A percentile compares a stretch with the other conserved stretches of the same genome.
phyloP scores from a whole-genome alignment of 768 basidiomycete species.

The Trichaptum fuscoviolaceum region DNA sequence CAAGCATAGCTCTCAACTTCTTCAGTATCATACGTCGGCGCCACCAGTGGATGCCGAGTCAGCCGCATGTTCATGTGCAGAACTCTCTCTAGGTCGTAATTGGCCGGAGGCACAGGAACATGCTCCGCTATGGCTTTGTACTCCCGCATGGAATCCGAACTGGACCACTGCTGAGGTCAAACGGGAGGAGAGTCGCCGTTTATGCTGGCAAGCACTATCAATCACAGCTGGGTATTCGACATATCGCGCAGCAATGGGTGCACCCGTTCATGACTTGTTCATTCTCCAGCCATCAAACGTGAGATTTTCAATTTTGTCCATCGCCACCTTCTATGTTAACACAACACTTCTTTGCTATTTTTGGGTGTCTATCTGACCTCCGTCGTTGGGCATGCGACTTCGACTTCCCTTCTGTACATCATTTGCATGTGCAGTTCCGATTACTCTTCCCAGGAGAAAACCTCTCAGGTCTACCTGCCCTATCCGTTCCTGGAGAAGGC shows the following conservation, averaged over 20 bases:
- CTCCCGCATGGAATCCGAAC: slow-evolving; percentile 56
- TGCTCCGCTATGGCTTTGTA: slow-evolving; percentile 57
- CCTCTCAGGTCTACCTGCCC: slow-evolving; percentile 31
- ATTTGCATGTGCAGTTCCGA: slow-evolving; percentile 42
- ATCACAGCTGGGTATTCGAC: slow-evolving; percentile 44
- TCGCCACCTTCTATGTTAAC: slow-evolving; percentile 7
- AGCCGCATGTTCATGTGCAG: slow-evolving; percentile 17
- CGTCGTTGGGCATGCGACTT: neutral
- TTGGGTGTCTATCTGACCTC: neutral
- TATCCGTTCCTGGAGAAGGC: slow-evolving; percentile 6
- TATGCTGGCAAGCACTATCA: slow-evolving; percentile 69
- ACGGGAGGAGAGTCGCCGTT: slow-evolving; percentile 65
- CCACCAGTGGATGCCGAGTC: slow-evolving; percentile 2
- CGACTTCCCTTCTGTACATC: neutral
- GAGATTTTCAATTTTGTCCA: slow-evolving; percentile 21
- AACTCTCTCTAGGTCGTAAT: slow-evolving; percentile 44
- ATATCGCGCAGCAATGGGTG: neutral
- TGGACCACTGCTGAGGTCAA: slow-evolving; percentile 61
- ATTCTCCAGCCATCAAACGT: slow-evolving; percentile 64
- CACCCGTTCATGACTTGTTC: slow-evolving; percentile 36
- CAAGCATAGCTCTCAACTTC: slow-evolving; percentile 6
- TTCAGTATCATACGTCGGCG: neutral
- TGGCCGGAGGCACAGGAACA: slow-evolving; percentile 48
- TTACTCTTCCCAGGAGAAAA: slow-evolving; percentile 76
- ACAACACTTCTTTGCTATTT: slow-evolving; percentile 7